Percentiles rank a stretch among this genome's conserved stretches.
Conservation (phyloP, 202 grass and related monocot genomes). For the Carex arenaria region DNA sequence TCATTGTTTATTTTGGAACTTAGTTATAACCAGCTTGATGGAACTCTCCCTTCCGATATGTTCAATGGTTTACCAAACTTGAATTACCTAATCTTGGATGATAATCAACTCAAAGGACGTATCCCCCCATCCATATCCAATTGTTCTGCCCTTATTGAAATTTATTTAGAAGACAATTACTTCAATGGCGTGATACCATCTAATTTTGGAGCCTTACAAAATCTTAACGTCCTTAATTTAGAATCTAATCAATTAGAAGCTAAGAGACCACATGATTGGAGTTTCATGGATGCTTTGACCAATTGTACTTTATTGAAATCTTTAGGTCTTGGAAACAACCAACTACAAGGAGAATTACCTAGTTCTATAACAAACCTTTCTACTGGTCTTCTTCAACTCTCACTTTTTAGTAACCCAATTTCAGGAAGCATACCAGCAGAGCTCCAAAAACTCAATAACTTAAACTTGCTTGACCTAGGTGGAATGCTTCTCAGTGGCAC, state of each 20-base stretch:
- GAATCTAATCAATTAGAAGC: slow-evolving; percentile 30
- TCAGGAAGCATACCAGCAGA: no score
- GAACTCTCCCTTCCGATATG: slow-evolving; percentile 14
- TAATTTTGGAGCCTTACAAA: no score
- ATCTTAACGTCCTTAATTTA: no score
- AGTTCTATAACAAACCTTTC: background rate
- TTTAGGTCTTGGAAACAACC: background rate
- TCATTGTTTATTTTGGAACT: background rate
- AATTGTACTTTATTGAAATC: slow-evolving; percentile 3
- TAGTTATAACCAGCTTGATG: background rate
- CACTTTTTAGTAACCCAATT: no score
- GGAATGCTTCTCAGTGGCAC: no score
- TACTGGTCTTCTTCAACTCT: no score
- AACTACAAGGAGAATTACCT: slow-evolving; percentile 16
- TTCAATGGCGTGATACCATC: slow-evolving; percentile 18
- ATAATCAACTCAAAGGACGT: slow-evolving; percentile 18
- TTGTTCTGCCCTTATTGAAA: background rate
- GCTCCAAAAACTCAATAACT: no score
- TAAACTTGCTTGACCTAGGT: fast-evolving
- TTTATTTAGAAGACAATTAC: background rate
- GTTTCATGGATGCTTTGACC: slow-evolving; percentile 15
- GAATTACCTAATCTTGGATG: background rate
- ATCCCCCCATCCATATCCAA: slow-evolving; percentile 25
- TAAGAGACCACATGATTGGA: slow-evolving; percentile 19
- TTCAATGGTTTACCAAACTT: slow-evolving; percentile 12